Evolutionary conservation across 176 grass and related monocot species (phyloP).

Genomic region (Microstegium vimineum): DNA sequence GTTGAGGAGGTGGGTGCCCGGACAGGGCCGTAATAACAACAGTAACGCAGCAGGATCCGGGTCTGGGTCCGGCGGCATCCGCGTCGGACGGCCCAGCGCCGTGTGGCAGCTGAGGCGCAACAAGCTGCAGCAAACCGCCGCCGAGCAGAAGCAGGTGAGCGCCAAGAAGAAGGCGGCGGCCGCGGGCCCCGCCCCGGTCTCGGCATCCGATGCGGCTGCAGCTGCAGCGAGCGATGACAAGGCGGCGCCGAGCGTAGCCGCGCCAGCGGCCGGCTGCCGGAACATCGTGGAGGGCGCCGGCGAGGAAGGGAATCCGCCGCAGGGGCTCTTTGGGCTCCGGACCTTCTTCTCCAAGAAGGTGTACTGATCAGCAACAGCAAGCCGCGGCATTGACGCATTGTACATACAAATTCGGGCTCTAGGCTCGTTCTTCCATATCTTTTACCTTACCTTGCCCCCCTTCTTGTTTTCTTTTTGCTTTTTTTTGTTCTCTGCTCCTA

Average conservation of each 20-base stretch:
- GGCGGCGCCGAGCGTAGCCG: conserved; percentile 34
- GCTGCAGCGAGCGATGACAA: not conserved
- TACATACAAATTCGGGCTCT: conserved; percentile 33
- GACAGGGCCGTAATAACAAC: conserved; percentile 20
- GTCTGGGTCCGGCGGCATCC: conserved; percentile 40
- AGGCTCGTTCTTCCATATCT: not conserved
- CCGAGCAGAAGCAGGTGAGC: conserved; percentile 39
- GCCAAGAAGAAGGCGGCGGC: conserved; percentile 27
- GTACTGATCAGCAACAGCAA: conserved; percentile 39
- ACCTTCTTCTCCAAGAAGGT: conserved; percentile 98
- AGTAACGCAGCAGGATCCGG: not conserved
- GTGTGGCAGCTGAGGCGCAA: conserved; percentile 79
- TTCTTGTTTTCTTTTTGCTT: not conserved
- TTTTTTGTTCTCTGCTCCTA: not conserved
- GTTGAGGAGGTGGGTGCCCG: conserved; percentile 50
- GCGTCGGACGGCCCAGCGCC: conserved; percentile 58
- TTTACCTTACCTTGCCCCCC: not conserved
- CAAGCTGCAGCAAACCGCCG: conserved; percentile 41
- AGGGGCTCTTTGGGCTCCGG: conserved; percentile 58
- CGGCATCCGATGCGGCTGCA: not conserved
- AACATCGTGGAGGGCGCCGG: conserved; percentile 39
- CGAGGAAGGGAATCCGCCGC: conserved; percentile 31
- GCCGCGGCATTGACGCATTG: conserved; percentile 1
- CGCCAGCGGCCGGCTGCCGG: conserved; percentile 47
- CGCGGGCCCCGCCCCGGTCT: not conserved